These are phyloP conservation scores for Beauveria bassiana DNA, from an alignment of 2,329 filamentous ascomycete genomes.

Conservation along the genomic window DNA sequence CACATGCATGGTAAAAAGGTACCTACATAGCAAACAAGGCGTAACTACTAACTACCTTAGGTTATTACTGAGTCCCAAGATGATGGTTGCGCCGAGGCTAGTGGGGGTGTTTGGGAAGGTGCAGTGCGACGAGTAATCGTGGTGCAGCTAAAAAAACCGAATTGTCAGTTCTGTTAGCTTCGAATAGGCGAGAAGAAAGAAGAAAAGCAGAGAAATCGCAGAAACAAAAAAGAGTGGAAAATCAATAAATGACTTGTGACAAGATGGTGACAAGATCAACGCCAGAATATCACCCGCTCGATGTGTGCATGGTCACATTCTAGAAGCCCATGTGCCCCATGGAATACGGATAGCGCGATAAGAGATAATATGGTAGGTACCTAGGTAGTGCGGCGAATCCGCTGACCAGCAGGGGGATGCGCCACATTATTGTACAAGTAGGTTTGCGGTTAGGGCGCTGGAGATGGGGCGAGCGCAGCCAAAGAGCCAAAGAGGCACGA, in stretches of 20 bases:
- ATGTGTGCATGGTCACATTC: neutral
- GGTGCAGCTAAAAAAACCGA: neutral
- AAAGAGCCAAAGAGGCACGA: too few relatives aligned
- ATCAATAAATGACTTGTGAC: neutral
- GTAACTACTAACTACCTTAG: too few relatives aligned
- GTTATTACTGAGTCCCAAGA: too few relatives aligned
- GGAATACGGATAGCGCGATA: neutral
- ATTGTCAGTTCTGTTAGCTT: too few relatives aligned
- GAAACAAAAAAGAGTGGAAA: too few relatives aligned
- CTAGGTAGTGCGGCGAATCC: neutral
- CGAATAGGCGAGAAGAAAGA: too few relatives aligned
- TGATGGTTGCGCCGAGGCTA: too few relatives aligned
- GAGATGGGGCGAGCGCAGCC: neutral
- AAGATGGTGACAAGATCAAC: neutral
- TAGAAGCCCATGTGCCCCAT: neutral
- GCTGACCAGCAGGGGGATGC: neutral
- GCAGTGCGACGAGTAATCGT: neutral
- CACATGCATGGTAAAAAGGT: too few relatives aligned
- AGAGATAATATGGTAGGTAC: neutral
- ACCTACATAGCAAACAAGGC: too few relatives aligned
- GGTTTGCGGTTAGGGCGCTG: neutral
- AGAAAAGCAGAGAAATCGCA: too few relatives aligned
- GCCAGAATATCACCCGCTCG: too few relatives aligned
- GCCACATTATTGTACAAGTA: neutral
- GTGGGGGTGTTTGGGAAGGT: too few relatives aligned